Base-by-base conservation (phyloP, 352 stramenopile genomes). In the Globisporangium solare region DNA sequence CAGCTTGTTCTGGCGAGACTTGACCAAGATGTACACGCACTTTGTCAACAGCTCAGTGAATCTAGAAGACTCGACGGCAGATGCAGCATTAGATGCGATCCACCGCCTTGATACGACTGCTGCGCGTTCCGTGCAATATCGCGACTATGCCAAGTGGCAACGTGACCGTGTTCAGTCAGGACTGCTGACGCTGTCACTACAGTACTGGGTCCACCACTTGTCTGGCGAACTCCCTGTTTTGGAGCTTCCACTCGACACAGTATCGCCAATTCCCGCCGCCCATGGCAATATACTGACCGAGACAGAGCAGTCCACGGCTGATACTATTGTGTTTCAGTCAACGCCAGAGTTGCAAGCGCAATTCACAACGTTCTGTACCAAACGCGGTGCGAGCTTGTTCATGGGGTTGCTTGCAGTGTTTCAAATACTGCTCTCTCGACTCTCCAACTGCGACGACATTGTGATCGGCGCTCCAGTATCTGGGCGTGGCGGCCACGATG, bases 81-180 rank as follows among this genome's bases (percentile, higher is more conserved):
- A 27, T 27, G 5, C 43, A 11, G 47, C 46, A 3, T 2, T 27
- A 11, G 22, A 47, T 79, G 18, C 68, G 68, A 27, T 27, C 24
- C 24, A 5, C 24, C 24, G 5, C 5, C 24, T 27, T 27, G 24
- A 27, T 27, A 27, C 24, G 24, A 27, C 24, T 27, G 24, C 24
- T 27, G 24, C 24, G 24, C 24, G 24, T 5, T 27, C 24, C 24
- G 24, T 27, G 24, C 24, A 27, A 1, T 87, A 87, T 40, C 63
- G 74, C 11, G 76, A 81, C 47, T 87, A 76, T 47, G 66, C 74
- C 1, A 54, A 61, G 3, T 87, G 74, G 71, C 71, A 87, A 47
- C 64, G 63, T 2, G 45, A 60, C 4, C 67, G 61, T 17, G 60
- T 87, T 12, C 47, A 74, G 8, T 79, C 61, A 0, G 71, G 76